phyloP scores from a whole-genome alignment of 805 yeast genomes.

The Nakazawaea molendinolei region DNA sequence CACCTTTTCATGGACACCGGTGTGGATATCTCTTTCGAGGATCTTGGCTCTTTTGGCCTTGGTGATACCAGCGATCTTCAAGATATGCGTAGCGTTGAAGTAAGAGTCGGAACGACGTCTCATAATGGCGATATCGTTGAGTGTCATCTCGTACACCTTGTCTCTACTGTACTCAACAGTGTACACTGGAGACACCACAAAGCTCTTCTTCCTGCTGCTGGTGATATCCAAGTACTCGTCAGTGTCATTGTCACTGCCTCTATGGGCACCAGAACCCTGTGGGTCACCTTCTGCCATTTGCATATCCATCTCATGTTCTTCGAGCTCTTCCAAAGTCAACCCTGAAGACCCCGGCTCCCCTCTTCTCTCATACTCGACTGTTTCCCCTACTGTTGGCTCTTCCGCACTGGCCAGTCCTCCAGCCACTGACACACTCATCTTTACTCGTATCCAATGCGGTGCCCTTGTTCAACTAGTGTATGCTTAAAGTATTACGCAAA shows the following conservation, averaged over 20 bases:
- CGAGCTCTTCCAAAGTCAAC: slow-evolving; percentile 6
- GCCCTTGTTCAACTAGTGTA: too few relatives aligned
- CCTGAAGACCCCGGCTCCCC: slow-evolving; percentile 7
- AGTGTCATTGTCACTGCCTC: slow-evolving; percentile 6
- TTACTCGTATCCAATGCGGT: too few relatives aligned
- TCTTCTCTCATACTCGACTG: too few relatives aligned
- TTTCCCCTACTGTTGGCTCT: too few relatives aligned
- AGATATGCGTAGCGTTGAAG: slow-evolving; percentile 93
- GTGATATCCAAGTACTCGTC: slow-evolving; percentile 9
- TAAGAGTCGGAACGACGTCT: slow-evolving; percentile 70
- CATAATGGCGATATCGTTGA: slow-evolving; percentile 70
- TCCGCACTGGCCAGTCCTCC: too few relatives aligned
- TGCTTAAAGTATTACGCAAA: too few relatives aligned
- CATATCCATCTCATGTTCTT: too few relatives aligned
- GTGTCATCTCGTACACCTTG: slow-evolving; percentile 73
- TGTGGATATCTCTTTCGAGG: slow-evolving; percentile 88
- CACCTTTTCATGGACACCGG: slow-evolving; percentile 82
- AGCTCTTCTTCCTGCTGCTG: slow-evolving; percentile 1
- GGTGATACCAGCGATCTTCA: slow-evolving; percentile 90
- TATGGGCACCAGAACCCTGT: too few relatives aligned
- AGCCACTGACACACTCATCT: too few relatives aligned
- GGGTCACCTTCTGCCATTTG: too few relatives aligned
- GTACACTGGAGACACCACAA: slow-evolving; percentile 36
- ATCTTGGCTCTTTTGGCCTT: slow-evolving; percentile 91
- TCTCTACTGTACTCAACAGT: slow-evolving; percentile 78